Percentiles rank a stretch among this genome's conserved stretches.
These are phyloP conservation scores for Aethionema arabicum DNA, from an alignment of 345 rosid genomes.

Conservation along the genomic window DNA sequence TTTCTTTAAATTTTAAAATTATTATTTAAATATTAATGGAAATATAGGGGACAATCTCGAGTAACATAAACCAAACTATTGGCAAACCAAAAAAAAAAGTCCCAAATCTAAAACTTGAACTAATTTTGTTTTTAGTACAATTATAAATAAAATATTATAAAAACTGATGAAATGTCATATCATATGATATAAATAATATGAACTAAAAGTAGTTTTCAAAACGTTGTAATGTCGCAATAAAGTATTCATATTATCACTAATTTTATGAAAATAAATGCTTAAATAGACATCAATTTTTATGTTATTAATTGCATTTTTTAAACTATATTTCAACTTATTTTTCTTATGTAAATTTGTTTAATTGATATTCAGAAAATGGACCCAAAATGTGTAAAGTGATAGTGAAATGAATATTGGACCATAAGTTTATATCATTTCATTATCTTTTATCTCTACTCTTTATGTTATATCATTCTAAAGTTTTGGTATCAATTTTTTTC, in stretches of 20 bases:
- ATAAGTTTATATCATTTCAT: no score
- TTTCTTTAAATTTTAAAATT: background rate
- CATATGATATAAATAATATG: constrained; percentile 18
- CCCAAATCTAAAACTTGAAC: background rate
- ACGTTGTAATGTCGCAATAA: constrained; percentile 32
- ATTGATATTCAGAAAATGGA: no score
- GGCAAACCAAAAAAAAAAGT: constrained; percentile 7
- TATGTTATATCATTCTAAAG: no score
- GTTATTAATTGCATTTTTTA: no score
- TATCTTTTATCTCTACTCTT: no score
- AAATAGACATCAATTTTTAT: background rate
- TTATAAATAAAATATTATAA: background rate
- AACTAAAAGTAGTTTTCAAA: constrained; percentile 14
- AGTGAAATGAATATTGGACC: no score
- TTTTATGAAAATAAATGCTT: background rate
- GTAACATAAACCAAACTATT: background rate
- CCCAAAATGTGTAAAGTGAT: no score
- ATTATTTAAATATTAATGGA: background rate
- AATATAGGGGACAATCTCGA: background rate
- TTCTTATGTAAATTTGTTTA: no score
- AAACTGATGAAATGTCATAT: constrained; percentile 29
- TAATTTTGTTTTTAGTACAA: background rate
- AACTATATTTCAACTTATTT: no score
- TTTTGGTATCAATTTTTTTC: no score
- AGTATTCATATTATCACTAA: constrained; percentile 4